Base-by-base conservation (phyloP, 768 basidiomycete species). In the Cyclocybe aegerita region DNA sequence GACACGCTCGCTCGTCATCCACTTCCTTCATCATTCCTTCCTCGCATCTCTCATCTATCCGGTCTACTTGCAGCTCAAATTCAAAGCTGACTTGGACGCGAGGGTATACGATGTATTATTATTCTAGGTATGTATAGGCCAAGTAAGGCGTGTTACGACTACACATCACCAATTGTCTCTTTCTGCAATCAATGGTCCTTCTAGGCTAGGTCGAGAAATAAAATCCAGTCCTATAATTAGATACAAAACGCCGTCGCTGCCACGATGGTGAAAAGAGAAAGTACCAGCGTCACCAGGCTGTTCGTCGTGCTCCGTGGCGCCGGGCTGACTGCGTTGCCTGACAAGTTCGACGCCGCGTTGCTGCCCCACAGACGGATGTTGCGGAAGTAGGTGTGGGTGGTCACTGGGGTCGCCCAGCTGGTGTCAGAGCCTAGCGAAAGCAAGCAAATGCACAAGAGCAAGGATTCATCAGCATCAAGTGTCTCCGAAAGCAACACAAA, bases 311-410 rank as follows among this genome's bases (percentile, higher is more conserved):
- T 44, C 16, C 12, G 39, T 14, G 52, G 50, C 23, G 64, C 65
- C 3, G 62, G 53, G 39, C 56, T 70, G 38, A 69, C 69, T 4
- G 49, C 39, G 30, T 60, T 40, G 1, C 76, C 75, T 16, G 71
- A 70, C 17, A 78, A 65, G 33, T 70, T 82, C 3, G 83, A 84
- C 2, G 81, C 62, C 4, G 69, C 55, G 0, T 72, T 74, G 51
- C 81, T 74, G 15, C 78, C 86, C 76, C 79, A 90, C 33, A 90
- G 65, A 41, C 74, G 72, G 48, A 93, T 73, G 65, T 91, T 87
- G 54, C 88, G 83, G 73, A 80, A 93, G 65, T 88, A 93, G 1
- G 85, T 84, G 60, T 86, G 80, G 5, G 84, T 82, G 1, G 78
- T 79, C 4, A 74, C 66, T 4, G 86, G 80, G 0, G 89, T 84